phyloP scores from a whole-genome alignment of 2,329 filamentous ascomycete species.

The Nemania serpens region DNA sequence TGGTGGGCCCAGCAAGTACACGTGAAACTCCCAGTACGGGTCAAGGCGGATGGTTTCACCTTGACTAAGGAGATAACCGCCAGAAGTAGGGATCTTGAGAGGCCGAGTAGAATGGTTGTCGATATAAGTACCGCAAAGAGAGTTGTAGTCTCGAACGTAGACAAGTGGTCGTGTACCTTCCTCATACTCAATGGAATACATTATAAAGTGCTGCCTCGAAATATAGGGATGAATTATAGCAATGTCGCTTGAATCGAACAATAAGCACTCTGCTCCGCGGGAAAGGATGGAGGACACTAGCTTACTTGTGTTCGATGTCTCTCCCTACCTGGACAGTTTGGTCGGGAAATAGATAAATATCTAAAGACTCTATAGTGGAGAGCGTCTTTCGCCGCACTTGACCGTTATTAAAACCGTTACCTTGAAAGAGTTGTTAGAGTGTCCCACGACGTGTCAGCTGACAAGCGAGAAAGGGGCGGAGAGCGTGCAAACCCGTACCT shows the following conservation, averaged over 20 bases:
- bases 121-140: conserved; percentile 58
- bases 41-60: conserved; percentile 54
- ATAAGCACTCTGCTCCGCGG: background rate
- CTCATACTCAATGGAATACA: conserved; percentile 60
- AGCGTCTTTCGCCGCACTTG: background rate
- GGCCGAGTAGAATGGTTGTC: conserved; percentile 52
- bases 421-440: conserved; percentile 9
- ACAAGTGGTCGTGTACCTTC: conserved; percentile 46
- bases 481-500: conserved; percentile 2
- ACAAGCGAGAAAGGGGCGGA: background rate
- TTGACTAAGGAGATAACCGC: conserved; percentile 54
- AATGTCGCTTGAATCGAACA: conserved; percentile 41
- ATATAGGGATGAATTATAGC: conserved; percentile 48
- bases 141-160: conserved; percentile 61
- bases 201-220: conserved; percentile 59
- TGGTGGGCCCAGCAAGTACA: conserved; percentile 37
- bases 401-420: conserved; percentile 13
- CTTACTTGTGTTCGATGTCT: conserved; percentile 29
- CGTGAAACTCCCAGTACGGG: conserved; percentile 44
- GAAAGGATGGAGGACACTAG: background rate
- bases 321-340: conserved; percentile 28
- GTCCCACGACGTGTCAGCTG: background rate
- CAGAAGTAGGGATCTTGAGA: conserved; percentile 41
- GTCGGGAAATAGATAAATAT: conserved; percentile 27
- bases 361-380: conserved; percentile 2